Evolutionary conservation across 2,329 filamentous ascomycete genomes (phyloP), one percentile per base, ranked within the genome.

Genomic region (Leptographium lundbergii): DNA sequence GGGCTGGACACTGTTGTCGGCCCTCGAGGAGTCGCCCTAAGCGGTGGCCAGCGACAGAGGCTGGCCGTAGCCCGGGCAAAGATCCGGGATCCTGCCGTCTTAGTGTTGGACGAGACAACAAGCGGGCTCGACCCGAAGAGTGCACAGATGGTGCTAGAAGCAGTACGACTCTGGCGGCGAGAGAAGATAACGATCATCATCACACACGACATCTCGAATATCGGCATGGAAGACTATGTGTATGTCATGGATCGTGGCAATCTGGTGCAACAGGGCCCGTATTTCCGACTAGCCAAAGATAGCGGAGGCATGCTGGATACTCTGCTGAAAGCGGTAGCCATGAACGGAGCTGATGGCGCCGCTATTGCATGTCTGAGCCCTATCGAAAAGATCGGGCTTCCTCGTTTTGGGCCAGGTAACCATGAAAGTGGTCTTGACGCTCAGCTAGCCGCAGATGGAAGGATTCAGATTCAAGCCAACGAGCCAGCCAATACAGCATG

Each of bases 171-270:
- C 24, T 96, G 91, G 92, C 80, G 94, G 25, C 75, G 73, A 42
- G 86, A 55, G 6, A 94, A 89, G 69, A 96, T 91, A 0, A 97
- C 92, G 0, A 88, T 97, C 57, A 83, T 97, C 64, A 92, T 97
- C 65, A 96, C 94, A 0, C 92, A 97, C 67, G 90, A 97, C 63
- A 80, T 94, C 36, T 80, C 82, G 0, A 87, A 92, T 64, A 92
- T 97, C 11, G 69, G 73, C 5, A 73, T 82, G 0, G 70, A 84
- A 0, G 91, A 97, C 63, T 91, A 86, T 62, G 80, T 95, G 0
- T 95, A 91, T 64, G 80, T 96, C 13, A 74, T 97, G 68, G 86
- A 92, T 36, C 72, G 83, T 13, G 87, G 88, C 0, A 69, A 68
- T 0, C 74, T 96, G 0, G 79, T 87, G 0, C 82, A 91, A 65